Base-by-base conservation (phyloP, 441 rosid species). In the Gossypium aridum region DNA sequence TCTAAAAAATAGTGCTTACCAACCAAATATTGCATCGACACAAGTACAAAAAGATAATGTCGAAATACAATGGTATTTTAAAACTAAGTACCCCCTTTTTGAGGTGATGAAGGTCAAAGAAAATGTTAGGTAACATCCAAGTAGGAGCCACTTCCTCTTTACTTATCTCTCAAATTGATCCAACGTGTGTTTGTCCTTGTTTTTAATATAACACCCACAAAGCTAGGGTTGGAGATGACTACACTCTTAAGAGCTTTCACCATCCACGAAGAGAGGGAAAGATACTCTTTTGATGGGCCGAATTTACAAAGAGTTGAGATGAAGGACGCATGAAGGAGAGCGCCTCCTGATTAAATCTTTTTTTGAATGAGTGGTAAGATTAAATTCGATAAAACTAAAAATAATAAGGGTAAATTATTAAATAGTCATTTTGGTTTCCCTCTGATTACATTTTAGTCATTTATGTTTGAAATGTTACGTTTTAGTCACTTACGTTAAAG, bases 201-300 rank as follows among this genome's bases (percentile, higher is more conserved):
- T 13, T 14, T 31, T 31, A 31, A 4, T 28, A 4, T 3, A 4
- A 4, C 7, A 26, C 19, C 39, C 65, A 2, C 65, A 61, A 61
- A 26, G 19, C 65, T 61, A 2, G 20, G 20, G 4, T 14, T 61
- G 65, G 28, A 26, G 31, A 12, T 55, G 65, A 62, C 59, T 2
- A n/a, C 34, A 31, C 34, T 31, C 34, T 31, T 31, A 4, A 31
- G 37, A 25, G 61, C 39, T 2, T 71, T 19, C 68, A 68, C 43
- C 43, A 16, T 64, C 59, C 28, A 25, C 57, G 31, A 20, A 28
- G 7, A 23, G 3, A 5, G 70, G 26, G 37, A 22, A 26, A 26
- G 9, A 71, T 53, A 54, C 59, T 70, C 17, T 31, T 54, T 28
- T 69, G 62, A 60, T 54, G 72, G 77, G 66, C 34, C 26, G 17